Base-by-base conservation (phyloP, 345 rosid genomes). In the Ceriops tagal region DNA sequence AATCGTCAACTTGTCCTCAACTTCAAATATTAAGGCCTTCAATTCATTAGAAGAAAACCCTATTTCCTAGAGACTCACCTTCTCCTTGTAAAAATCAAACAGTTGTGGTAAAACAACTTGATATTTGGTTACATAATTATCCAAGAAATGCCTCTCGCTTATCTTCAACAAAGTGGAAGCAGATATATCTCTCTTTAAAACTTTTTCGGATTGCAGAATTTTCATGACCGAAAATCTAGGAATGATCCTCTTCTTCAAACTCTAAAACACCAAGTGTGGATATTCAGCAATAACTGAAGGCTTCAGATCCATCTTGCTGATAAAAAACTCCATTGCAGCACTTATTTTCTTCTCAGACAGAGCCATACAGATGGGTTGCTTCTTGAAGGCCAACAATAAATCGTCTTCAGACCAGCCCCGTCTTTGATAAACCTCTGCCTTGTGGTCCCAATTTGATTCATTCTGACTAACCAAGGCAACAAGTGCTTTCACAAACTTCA, bases 371-470 rank as follows among this genome's bases (percentile, higher is more conserved):
- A 26, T 70, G 1, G 89, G 93, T 0, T 81, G 84, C 65, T 78
- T 85, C 68, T 69, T 82, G 53, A 85, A 88, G 3, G 88, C 88
- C 0, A 68, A 58, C 34, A 63, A 58, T 24, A 81, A 79, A n/a
- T 80, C 84, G 8, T 83, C 86, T 56, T 75, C 73, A 20, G 86
- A 73, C 92, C 88, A 88, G 5, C 82, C 87, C 88, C 87, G 85
- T 61, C 78, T 73, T 75, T 49, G 52, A 43, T 82, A 88, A 20
- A 79, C 83, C 81, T 84, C 80, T 60, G 73, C 71, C 2, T 84
- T 73, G 37, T 75, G 71, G 6, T 81, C 78, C 86, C 86, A 79
- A 11, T 68, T 80, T 8, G 83, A 76, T 51, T 72, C 76, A 27
- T 68, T 88, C 70, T 81, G 75, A 27, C 85, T 83, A 1, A 79